These are phyloP conservation scores for Umbelopsis vinacea DNA, from an alignment of 192 early-diverging fungal genomes.

Conservation along the genomic window DNA sequence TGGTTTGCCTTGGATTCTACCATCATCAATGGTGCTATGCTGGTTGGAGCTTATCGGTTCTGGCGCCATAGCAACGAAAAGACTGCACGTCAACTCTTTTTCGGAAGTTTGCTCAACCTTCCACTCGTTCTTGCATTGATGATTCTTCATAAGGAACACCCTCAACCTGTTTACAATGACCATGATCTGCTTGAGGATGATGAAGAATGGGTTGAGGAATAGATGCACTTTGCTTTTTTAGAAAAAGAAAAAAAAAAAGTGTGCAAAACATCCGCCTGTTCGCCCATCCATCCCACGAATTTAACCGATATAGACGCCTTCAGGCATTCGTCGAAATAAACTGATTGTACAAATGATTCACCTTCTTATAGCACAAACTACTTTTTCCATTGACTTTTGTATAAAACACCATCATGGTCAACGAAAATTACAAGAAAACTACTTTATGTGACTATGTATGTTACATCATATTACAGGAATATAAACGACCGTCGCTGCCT, in stretches of 20 bases:
- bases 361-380: no score
- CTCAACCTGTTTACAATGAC: background rate
- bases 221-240: background rate
- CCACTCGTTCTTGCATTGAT: constrained; percentile 85
- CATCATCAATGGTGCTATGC: constrained; percentile 77
- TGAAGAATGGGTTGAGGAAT: constrained; percentile 30
- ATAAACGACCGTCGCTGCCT: constrained; percentile 2
- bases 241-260: no score
- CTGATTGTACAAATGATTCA: no score
- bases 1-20: constrained; percentile 81
- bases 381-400: background rate
- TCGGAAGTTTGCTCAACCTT: constrained; percentile 88
- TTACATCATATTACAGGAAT: constrained; percentile 21
- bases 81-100: constrained; percentile 88
- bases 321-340: no score
- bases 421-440: no score
- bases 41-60: constrained; percentile 73
- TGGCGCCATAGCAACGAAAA: constrained; percentile 81
- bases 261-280: background rate
- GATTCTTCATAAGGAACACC: constrained; percentile 79
- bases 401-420: no score
- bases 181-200: constrained; percentile 9
- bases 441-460: background rate
- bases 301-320: no score
- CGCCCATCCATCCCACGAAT: no score